phyloP scores from a whole-genome alignment of 371 early-diverging fungal species.

The Conidiobolus incongruus region DNA sequence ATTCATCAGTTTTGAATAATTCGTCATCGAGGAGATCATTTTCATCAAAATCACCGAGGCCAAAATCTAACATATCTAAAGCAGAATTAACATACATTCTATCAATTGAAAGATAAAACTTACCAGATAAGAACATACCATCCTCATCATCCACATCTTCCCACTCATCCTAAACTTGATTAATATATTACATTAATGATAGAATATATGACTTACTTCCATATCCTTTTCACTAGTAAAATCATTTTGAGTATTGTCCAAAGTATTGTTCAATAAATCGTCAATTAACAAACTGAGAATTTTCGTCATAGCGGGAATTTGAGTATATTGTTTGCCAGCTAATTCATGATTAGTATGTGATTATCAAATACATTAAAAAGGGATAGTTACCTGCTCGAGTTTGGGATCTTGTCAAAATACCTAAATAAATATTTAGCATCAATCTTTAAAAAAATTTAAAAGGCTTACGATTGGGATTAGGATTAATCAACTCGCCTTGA shows the following conservation, averaged over 20 bases:
- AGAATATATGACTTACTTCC: conserved; percentile 13
- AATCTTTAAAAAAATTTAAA: background rate
- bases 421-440: conserved; percentile 6
- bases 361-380: background rate
- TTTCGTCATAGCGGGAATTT: conserved; percentile 53
- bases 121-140: conserved; percentile 1
- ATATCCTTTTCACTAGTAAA: conserved; percentile 2
- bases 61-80: no score
- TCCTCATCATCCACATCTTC: conserved; percentile 4
- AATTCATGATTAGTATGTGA: background rate
- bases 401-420: conserved; percentile 14
- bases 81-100: no score
- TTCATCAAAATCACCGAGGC: no score
- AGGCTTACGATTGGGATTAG: conserved; percentile 26
- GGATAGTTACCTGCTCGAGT: conserved; percentile 10
- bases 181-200: background rate
- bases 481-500: conserved; percentile 55
- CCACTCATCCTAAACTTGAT: background rate
- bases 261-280: conserved; percentile 28
- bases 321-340: conserved; percentile 60
- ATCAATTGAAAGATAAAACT: no score
- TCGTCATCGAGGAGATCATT: no score
- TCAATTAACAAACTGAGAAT: conserved; percentile 55
- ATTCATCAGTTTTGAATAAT: no score
- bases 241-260: background rate